Base-by-base conservation (phyloP, 768 basidiomycete genomes). In the Tricholoma bakamatsutake region DNA sequence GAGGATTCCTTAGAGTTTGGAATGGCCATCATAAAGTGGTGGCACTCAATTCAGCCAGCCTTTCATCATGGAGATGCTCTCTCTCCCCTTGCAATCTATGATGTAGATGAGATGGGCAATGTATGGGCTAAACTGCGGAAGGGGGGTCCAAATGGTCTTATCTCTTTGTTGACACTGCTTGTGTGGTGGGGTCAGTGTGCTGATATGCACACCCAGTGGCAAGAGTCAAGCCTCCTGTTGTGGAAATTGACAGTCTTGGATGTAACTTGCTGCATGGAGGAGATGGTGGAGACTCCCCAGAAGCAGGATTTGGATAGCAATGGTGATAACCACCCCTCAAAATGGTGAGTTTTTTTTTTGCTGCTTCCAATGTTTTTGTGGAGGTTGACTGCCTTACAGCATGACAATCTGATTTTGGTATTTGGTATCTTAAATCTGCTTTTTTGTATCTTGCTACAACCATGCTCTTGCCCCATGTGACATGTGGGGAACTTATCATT, bases 1-100 rank as follows among this genome's bases (percentile, higher is more conserved):
- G 11, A 12, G 5, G 54, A 59, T 45, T 54, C 58, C 10, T 37
- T 58, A 27, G 61, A 62, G n/a, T 60, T 62, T 46, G 57, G 61
- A 3, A 30, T 52, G 0, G 57, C 55, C 4, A 13, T 60, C 9
- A 43, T 60, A 15, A 58, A 51, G 17, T 62, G 61, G 59, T 62
- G 61, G 59, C 47, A 56, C 21, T 7, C 6, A 2, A 62, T 62
- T 21, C 59, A 62, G 24, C 61, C 59, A 11, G 43, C 37, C 10
- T 56, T 54, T 37, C 45, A 51, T 6, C n/a, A 40, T 17, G 40
- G 40, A 17, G 40, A 42, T 42, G 40, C 21, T 24, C 21, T 42
- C 40, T 42, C 40, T 42, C 40, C 40, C 40, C 18, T 42, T 10
- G 40, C 40, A 42, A 42, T 42, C 40, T 42, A 42, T 42, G 40